Evolutionary conservation across 768 basidiomycete genomes (phyloP), one percentile per base, ranked within the genome.

Genomic region (Leccinum imitatum): DNA sequence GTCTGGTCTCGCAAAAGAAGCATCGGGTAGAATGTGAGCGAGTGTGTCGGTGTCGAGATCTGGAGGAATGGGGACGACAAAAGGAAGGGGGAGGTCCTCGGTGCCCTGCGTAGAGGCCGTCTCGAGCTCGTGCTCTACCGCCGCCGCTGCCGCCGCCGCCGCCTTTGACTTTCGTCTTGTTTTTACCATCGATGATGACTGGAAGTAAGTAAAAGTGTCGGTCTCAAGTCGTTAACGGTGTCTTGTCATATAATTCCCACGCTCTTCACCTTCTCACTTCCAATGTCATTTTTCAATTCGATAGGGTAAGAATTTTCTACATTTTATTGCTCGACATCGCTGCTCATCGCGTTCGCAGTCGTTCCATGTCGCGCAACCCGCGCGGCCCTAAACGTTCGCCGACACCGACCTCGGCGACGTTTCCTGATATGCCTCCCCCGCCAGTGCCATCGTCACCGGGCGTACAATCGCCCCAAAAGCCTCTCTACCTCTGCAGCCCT

Each of bases 401-500:
- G 15, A 90, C 90, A 0, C 88, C 90, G 13, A 91, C 87, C 5
- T 87, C 88, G 4, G 78, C 84, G 6, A 82, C 84, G 13, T 84
- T 84, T 60, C 70, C 76, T 14, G 81, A 82, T 48, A 77, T 78
- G 51, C 74, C 74, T 30, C 70, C 80, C 44, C 77, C 77, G 21
- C 78, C 74, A 33, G 68, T 73, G 7, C 78, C 78, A 2, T 70
- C 78, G 3, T 78, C 81, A 13, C 80, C 81, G 6, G 59, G 67
- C 19, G 63, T 54, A 50, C 50, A 63, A 17, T 39, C 44, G 4
- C 56, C 62, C 3, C 62, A 67, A 21, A 92, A 91, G 64, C 89
- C 91, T 1, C 77, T 98, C 17, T 97, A 96, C 71, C 82, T 98
- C 11, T 96, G 90, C 74, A 90, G 91, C 56, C 95, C 95, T 3